Evolutionary conservation across 345 rosid genomes (phyloP).

Genomic region (Citrus glauca): DNA sequence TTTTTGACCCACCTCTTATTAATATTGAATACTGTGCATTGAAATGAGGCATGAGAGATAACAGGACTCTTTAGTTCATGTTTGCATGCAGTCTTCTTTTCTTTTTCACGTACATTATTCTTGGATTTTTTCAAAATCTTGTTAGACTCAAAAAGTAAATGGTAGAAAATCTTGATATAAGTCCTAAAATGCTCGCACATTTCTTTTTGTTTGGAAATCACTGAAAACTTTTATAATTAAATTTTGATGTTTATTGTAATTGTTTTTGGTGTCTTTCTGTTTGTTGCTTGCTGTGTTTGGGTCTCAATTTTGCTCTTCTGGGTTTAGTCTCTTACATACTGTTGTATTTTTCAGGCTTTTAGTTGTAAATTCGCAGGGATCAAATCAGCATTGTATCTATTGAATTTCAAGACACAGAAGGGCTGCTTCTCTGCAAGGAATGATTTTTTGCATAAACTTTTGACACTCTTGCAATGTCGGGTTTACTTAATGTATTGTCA

Average conservation of each 20-base stretch:
- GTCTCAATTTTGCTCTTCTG: background rate
- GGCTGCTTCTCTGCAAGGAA: constrained; percentile 44
- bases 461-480: constrained; percentile 77
- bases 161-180: background rate
- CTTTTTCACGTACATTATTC: background rate
- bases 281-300: background rate
- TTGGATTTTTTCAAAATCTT: background rate
- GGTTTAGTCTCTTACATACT: constrained; percentile 21
- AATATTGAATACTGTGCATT: too few species aligned
- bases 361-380: constrained; percentile 14
- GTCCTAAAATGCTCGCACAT: background rate
- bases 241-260: background rate
- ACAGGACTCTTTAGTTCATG: background rate
- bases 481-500: constrained; percentile 75
- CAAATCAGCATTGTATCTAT: constrained; percentile 23
- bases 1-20: too few species aligned
- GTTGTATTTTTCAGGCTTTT: constrained; percentile 41
- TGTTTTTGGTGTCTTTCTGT: background rate
- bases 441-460: constrained; percentile 49
- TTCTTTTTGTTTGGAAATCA: background rate
- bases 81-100: background rate
- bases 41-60: background rate
- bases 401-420: constrained; percentile 35
- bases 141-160: background rate
- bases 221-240: background rate